phyloP scores from a whole-genome alignment of 352 stramenopile genomes.

The Globisporangium perplexum region DNA sequence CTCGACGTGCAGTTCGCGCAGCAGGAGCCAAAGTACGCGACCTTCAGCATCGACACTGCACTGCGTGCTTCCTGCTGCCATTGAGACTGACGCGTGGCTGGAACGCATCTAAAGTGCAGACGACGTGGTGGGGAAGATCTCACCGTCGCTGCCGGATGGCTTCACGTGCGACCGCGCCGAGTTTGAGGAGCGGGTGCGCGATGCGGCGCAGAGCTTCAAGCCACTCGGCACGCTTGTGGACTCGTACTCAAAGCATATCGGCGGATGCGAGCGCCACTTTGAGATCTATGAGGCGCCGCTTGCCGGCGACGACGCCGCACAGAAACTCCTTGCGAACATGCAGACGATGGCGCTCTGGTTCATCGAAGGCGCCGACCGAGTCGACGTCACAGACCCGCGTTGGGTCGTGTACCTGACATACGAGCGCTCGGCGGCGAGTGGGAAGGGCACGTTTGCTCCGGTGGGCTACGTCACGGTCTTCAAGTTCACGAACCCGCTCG shows the following conservation, averaged over 20 bases:
- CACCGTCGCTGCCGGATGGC: conserved; percentile 29
- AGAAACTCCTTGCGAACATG: conserved; percentile 55
- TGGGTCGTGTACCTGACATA: conserved; percentile 82
- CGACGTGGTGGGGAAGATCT: conserved; percentile 46
- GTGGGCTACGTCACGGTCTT: conserved; percentile 80
- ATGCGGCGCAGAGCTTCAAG: conserved; percentile 20
- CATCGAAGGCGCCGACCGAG: conserved; percentile 76
- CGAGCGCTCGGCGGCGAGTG: conserved; percentile 22
- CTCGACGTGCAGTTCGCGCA: conserved; percentile 50
- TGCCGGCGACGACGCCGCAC: conserved; percentile 43
- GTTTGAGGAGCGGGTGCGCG: conserved; percentile 24
- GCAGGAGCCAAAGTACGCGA: conserved; percentile 33
- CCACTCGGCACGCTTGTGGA: conserved; percentile 36
- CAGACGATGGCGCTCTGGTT: conserved; percentile 79
- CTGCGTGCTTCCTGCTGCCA: background rate
- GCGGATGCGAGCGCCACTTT: conserved; percentile 28
- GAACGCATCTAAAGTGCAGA: conserved; percentile 26
- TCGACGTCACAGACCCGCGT: conserved; percentile 67
- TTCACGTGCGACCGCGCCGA: conserved; percentile 38
- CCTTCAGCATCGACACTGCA: background rate
- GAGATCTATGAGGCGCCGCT: conserved; percentile 66
- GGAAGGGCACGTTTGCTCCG: conserved; percentile 20
- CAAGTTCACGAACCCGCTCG: conserved; percentile 74
- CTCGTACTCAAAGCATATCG: conserved; percentile 27
- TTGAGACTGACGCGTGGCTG: background rate